Evolutionary conservation across 1,139 yeast species (phyloP).

Genomic region (Arxiozyma bovina): DNA sequence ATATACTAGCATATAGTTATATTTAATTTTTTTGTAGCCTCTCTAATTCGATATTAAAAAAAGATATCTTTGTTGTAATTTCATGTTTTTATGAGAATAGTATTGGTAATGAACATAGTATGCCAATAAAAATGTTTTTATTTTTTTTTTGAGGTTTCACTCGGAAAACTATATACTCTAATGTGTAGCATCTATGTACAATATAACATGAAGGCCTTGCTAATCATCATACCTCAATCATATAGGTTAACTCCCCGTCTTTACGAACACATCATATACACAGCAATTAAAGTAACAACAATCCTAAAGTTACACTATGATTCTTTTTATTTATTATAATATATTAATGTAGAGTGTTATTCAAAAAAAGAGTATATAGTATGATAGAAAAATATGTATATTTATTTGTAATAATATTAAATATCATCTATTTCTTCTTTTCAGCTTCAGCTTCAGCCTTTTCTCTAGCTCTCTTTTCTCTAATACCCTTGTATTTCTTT

Average conservation of each 20-base stretch:
- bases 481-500: constrained; percentile 88
- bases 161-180: not conserved
- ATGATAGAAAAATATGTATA: constrained; percentile 2
- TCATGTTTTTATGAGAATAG: no score
- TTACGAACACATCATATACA: not conserved
- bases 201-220: no score
- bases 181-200: not conserved
- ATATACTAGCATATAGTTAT: not conserved
- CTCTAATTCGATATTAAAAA: not conserved
- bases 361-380: constrained; percentile 1
- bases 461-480: constrained; percentile 95
- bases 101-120: not conserved
- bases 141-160: not conserved
- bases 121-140: no score
- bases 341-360: constrained; percentile 4
- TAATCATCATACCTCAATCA: no score
- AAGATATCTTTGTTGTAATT: not conserved
- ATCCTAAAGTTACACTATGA: not conserved
- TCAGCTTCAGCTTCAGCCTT: constrained; percentile 99
- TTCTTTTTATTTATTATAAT: not conserved
- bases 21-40: not conserved
- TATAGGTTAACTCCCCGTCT: not conserved
- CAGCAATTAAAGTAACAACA: not conserved
- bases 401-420: constrained; percentile 2
- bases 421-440: constrained; percentile 72